Evolutionary conservation across 805 yeast genomes (phyloP), one percentile per base, ranked within the genome.

Genomic region (Pichia cephalocereana): DNA sequence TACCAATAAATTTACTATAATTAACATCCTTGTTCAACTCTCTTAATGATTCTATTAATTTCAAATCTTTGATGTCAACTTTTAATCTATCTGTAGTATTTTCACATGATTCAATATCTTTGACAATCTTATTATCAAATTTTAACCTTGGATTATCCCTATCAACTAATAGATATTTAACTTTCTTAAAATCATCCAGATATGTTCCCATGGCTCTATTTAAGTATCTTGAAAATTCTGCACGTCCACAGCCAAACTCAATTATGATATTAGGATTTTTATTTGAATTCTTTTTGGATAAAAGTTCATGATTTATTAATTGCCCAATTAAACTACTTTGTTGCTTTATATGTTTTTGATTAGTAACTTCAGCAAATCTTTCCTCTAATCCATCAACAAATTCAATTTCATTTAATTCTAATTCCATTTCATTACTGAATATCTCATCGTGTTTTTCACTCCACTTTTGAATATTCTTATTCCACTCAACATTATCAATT

Each of bases 231-330:
- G 89, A 75, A 26, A 89, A 71, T 60, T 90, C 96, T 2, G 86
- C 96, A 53, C 90, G 76, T 0, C 97, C 97, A 62, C 96, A 86
- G 0, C 97, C 97, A 69, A 87, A 88, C 64, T 89, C 97, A 30
- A 84, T 61, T 59, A 79, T 77, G 45, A 70, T 65, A 8, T 44
- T 45, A 23, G 49, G 43, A 17, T 46, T 34, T 3, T 14, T 34
- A 34, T 2, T 14, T 14, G n/a, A 14, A 4, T 34, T 31, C 37
- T 56, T 46, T 3, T 55, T 49, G 2, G 61, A 39, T 1, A 64
- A 61, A 38, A 83, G 58, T 0, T 60, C 60, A 15, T 63, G 53
- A 6, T 64, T 60, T 26, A 72, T 69, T 57, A 89, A 62, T 52
- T 84, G 84, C 2, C 86, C 88, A 15, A 86, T 83, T 49, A 89